These are phyloP conservation scores for Viola odorata DNA, from an alignment of 345 rosid genomes.

Conservation along the genomic window DNA sequence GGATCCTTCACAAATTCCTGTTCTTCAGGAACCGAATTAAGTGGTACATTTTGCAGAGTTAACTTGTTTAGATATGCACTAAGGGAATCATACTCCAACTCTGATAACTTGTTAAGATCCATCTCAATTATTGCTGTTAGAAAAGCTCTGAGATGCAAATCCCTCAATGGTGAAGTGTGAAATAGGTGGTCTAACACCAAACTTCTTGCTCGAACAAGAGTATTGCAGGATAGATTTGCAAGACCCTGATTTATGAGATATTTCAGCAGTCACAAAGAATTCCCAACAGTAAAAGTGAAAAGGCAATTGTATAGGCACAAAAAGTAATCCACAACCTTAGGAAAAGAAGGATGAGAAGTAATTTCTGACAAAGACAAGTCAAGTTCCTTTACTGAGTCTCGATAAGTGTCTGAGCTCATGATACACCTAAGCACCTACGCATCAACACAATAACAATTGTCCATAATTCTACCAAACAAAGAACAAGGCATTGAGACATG, in stretches of 20 bases:
- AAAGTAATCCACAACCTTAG: slow-evolving; percentile 45
- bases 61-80: slow-evolving; percentile 31
- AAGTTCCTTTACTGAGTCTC: slow-evolving; percentile 51
- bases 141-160: slow-evolving; percentile 54
- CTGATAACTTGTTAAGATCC: slow-evolving; percentile 36
- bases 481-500: not conserved
- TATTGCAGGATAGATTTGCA: slow-evolving; percentile 47
- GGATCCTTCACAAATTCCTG: slow-evolving; percentile 14
- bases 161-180: slow-evolving; percentile 52
- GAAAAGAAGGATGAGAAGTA: slow-evolving; percentile 53
- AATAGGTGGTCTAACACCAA: slow-evolving; percentile 42
- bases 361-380: slow-evolving; percentile 52
- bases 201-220: slow-evolving; percentile 42
- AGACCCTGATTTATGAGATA: slow-evolving; percentile 49
- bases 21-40: slow-evolving; percentile 5
- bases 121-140: slow-evolving; percentile 48
- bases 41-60: slow-evolving; percentile 19
- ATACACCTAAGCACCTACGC: slow-evolving; percentile 40
- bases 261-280: not conserved
- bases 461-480: not conserved
- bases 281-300: not conserved
- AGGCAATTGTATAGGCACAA: not conserved
- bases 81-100: slow-evolving; percentile 19
- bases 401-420: slow-evolving; percentile 34
- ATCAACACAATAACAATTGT: not conserved